phyloP scores from a whole-genome alignment of 495 filamentous ascomycete genomes.

The Bacidia gigantensis region DNA sequence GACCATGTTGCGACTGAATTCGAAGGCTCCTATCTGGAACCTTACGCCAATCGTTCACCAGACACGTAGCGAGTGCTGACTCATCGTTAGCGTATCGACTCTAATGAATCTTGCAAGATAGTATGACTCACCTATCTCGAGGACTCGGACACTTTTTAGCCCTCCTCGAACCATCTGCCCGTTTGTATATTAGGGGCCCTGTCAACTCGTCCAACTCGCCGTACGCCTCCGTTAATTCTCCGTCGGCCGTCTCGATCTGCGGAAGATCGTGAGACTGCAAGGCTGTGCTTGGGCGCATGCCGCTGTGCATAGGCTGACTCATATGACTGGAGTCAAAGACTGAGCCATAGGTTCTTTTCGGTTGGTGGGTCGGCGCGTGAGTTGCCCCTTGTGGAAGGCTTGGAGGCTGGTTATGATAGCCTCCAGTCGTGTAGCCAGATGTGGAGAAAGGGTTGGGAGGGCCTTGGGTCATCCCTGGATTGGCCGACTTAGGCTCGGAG shows the following conservation, averaged over 20 bases:
- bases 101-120: neutral
- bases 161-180: slow-evolving; percentile 16
- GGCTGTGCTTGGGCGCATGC: slow-evolving; percentile 14
- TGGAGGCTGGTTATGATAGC: neutral
- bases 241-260: slow-evolving; percentile 17
- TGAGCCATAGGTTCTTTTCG: slow-evolving; percentile 12
- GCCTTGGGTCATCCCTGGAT: neutral
- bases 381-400: neutral
- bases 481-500: neutral
- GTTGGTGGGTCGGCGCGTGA: neutral
- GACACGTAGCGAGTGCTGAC: neutral
- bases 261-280: slow-evolving; percentile 13
- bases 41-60: neutral
- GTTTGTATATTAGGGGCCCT: slow-evolving; percentile 14
- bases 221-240: slow-evolving; percentile 11
- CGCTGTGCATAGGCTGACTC: slow-evolving; percentile 11
- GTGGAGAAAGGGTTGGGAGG: neutral
- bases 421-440: neutral
- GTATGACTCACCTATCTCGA: neutral
- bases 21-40: too few species aligned
- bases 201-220: slow-evolving; percentile 12
- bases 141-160: slow-evolving; percentile 19
- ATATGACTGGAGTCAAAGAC: slow-evolving; percentile 15
- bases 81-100: neutral
- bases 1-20: too few species aligned